Evolutionary conservation across 208 protist species (phyloP).

Genomic region (Wallacemonas collosoma): DNA sequence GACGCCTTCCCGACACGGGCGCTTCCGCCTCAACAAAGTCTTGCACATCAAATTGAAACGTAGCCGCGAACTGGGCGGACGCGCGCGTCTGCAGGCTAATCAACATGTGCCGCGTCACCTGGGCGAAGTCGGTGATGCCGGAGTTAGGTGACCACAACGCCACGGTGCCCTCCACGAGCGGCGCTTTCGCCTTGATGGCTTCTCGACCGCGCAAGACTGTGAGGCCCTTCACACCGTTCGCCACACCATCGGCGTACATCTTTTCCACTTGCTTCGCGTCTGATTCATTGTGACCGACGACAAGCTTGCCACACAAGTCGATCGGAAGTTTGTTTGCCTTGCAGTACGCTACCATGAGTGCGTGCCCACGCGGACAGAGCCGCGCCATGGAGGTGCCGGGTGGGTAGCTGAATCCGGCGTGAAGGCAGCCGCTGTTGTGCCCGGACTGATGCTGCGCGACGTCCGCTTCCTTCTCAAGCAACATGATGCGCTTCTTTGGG

Average conservation of each 20-base stretch:
- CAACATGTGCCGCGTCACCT: conserved; percentile 40
- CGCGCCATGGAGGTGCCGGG: conserved; percentile 46
- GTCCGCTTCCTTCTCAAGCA: conserved; percentile 69
- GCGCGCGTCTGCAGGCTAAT: conserved; percentile 26
- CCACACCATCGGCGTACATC: conserved; percentile 48
- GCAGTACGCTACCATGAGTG: conserved; percentile 64
- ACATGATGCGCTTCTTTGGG: conserved; percentile 37
- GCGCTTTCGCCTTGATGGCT: conserved; percentile 49
- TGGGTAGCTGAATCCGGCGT: conserved; percentile 77
- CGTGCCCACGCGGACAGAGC: conserved; percentile 56
- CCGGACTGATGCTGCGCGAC: conserved; percentile 69
- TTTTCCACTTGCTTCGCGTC: conserved; percentile 46
- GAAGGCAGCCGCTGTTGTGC: conserved; percentile 78
- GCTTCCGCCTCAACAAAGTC: conserved; percentile 44
- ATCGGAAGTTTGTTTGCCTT: conserved; percentile 51
- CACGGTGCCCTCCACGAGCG: conserved; percentile 38
- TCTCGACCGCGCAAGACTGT: conserved; percentile 35
- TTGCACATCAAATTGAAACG: conserved; percentile 34
- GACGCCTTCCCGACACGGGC: neutral
- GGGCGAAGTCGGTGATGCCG: conserved; percentile 58
- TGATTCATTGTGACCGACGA: conserved; percentile 50
- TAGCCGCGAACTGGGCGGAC: conserved; percentile 17
- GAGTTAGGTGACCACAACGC: conserved; percentile 70
- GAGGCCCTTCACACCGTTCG: conserved; percentile 63
- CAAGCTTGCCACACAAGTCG: conserved; percentile 68